A percentile compares a stretch with the other conserved stretches of the same genome.
Conservation (phyloP, 176 grass and related monocot species). For the Eleusine indica region DNA sequence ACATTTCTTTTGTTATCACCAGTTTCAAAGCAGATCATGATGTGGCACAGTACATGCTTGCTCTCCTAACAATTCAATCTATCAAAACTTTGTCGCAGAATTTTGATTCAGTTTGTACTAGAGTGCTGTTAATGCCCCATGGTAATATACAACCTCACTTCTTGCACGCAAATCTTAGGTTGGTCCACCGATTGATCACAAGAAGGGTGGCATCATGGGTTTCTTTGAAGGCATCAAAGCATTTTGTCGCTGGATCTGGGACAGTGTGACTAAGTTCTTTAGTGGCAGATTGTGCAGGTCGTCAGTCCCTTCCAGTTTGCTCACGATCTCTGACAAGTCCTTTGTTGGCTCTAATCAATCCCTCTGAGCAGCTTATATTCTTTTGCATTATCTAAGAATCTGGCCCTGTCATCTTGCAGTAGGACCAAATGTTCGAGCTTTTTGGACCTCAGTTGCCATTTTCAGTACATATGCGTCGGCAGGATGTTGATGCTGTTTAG, state of each 20-base stretch:
- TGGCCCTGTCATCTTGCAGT: slow-evolving; percentile 12
- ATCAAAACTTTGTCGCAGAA: not conserved
- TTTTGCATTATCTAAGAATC: slow-evolving; percentile 1
- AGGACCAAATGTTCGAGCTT: slow-evolving; percentile 73
- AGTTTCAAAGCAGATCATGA: too few relatives aligned
- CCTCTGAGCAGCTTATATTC: not conserved
- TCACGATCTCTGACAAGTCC: not conserved
- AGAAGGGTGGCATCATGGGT: slow-evolving; percentile 49
- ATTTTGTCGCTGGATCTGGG: slow-evolving; percentile 48
- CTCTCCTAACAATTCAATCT: not conserved
- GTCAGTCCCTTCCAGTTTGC: not conserved
- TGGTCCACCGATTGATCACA: slow-evolving; percentile 41
- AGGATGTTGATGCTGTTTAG: slow-evolving; percentile 65
- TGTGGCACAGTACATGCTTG: too few relatives aligned
- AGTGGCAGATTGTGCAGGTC: slow-evolving; percentile 82
- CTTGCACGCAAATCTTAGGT: slow-evolving; percentile 46
- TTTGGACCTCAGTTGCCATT: slow-evolving; percentile 75
- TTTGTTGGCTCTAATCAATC: not conserved
- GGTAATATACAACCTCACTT: not conserved
- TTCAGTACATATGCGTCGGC: slow-evolving; percentile 61
- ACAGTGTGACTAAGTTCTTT: slow-evolving; percentile 53
- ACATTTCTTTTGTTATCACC: not conserved
- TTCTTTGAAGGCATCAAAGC: slow-evolving; percentile 57
- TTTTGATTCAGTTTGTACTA: not conserved
- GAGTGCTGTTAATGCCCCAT: not conserved